A percentile compares a stretch with the other conserved stretches of the same genome.
These are phyloP conservation scores for Aureoboletus auriporus DNA, from an alignment of 768 basidiomycete genomes.

Conservation along the genomic window DNA sequence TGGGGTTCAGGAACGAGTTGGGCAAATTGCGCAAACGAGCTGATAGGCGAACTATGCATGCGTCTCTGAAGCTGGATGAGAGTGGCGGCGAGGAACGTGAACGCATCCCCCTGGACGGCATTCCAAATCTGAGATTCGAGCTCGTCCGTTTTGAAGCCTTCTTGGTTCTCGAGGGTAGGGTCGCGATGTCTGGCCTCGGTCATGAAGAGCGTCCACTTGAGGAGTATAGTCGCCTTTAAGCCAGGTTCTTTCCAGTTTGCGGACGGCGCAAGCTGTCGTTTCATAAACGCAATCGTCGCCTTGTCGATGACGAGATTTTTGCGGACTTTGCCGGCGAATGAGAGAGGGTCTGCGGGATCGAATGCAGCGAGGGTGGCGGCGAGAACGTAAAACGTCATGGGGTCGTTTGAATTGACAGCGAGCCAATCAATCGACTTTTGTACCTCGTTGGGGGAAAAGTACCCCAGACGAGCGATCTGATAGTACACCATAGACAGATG, in stretches of 20 bases:
- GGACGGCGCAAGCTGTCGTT: slow-evolving; percentile 46
- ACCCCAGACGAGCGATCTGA: slow-evolving; percentile 59
- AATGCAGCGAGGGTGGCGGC: slow-evolving; percentile 61
- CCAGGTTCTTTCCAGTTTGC: slow-evolving; percentile 66
- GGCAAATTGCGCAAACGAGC: slow-evolving; percentile 38
- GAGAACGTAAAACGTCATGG: slow-evolving; percentile 67
- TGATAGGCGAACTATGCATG: slow-evolving; percentile 27
- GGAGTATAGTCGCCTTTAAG: slow-evolving; percentile 66
- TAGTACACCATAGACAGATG: slow-evolving; percentile 61
- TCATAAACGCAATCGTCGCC: slow-evolving; percentile 54
- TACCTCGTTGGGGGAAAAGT: slow-evolving; percentile 56
- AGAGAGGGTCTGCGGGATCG: slow-evolving; percentile 58
- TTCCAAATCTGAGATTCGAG: slow-evolving; percentile 80
- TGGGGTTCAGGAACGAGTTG: slow-evolving; percentile 36
- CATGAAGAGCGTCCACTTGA: slow-evolving; percentile 87
- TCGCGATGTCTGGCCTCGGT: slow-evolving; percentile 72
- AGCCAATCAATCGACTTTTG: slow-evolving; percentile 71
- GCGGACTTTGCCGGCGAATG: slow-evolving; percentile 42
- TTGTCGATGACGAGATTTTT: slow-evolving; percentile 44
- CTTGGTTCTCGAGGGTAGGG: slow-evolving; percentile 55
- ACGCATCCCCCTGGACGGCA: slow-evolving; percentile 80
- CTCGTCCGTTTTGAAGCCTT: slow-evolving; percentile 70
- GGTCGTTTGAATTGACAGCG: slow-evolving; percentile 56
- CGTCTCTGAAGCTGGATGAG: slow-evolving; percentile 54
- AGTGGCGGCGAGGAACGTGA: slow-evolving; percentile 62